Percentiles rank a stretch among this genome's conserved stretches.
phyloP scores from a whole-genome alignment of 129 eudicot genomes.

The Oenanthe sinensis region DNA sequence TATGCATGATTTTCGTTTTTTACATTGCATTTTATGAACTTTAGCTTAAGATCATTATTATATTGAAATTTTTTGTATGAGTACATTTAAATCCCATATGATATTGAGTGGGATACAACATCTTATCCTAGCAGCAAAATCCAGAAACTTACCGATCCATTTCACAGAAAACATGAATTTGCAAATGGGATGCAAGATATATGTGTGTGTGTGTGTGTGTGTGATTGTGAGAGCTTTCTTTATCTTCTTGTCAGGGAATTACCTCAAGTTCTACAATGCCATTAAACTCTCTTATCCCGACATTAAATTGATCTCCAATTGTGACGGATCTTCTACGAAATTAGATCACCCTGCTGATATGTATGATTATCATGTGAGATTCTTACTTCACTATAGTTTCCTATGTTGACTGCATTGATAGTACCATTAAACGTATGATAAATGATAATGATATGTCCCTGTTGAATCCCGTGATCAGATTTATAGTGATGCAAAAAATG shows the following conservation, averaged over 20 bases:
- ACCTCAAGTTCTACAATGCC: constrained; percentile 70
- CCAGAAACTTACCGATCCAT: neutral
- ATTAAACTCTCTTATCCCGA: constrained; percentile 71
- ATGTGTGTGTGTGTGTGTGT: neutral
- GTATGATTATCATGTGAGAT: constrained; percentile 85
- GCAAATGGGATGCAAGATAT: neutral
- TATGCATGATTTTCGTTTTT: constrained; percentile 17
- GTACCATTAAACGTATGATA: neutral
- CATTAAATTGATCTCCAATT: constrained; percentile 75
- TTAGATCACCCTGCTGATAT: constrained; percentile 90
- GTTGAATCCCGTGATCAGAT: constrained; percentile 28
- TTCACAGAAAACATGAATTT: neutral
- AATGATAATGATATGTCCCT: neutral
- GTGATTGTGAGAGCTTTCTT: neutral
- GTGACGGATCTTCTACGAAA: constrained; percentile 59
- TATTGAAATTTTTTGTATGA: neutral
- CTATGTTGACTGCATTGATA: constrained; percentile 7
- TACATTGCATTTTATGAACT: neutral
- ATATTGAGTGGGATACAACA: neutral
- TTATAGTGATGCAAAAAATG: constrained; percentile 43
- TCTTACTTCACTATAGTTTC: neutral
- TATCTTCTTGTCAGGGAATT: constrained; percentile 45
- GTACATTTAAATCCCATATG: neutral
- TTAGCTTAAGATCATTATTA: neutral
- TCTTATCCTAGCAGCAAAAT: neutral